These are phyloP conservation scores for Acacia pycnantha DNA, from an alignment of 331 rosid species.

Conservation along the genomic window DNA sequence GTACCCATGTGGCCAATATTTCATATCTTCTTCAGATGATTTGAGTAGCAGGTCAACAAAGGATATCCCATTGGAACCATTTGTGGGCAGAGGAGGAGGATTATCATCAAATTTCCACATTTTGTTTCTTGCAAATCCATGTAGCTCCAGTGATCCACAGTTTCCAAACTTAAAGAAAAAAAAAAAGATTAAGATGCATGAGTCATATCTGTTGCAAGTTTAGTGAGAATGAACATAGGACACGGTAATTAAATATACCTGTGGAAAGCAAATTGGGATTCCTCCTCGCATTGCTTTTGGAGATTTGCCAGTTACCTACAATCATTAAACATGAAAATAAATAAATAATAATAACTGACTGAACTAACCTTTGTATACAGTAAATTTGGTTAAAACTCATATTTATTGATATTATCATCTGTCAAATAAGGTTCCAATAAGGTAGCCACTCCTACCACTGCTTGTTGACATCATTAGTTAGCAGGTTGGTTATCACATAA, in stretches of 20 bases:
- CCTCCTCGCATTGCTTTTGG: constrained; percentile 89
- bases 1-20: constrained; percentile 85
- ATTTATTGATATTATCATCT: constrained; percentile 7
- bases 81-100: constrained; percentile 58
- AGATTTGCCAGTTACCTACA: constrained; percentile 66
- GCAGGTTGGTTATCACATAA: constrained; percentile 7
- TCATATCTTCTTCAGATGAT: constrained; percentile 81
- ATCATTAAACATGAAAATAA: constrained; percentile 18
- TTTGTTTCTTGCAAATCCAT: constrained; percentile 89
- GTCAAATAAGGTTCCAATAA: neutral
- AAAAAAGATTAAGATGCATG: constrained; percentile 21
- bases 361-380: constrained; percentile 11
- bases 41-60: constrained; percentile 71
- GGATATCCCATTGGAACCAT: constrained; percentile 59
- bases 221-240: constrained; percentile 8
- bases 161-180: constrained; percentile 71
- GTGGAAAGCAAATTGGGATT: constrained; percentile 85
- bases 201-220: neutral
- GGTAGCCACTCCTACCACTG: neutral
- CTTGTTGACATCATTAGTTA: neutral
- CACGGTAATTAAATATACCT: constrained; percentile 47
- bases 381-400: constrained; percentile 15
- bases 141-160: constrained; percentile 77
- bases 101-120: constrained; percentile 75
- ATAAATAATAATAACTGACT: constrained; percentile 2